Evolutionary conservation across 805 yeast species (phyloP).

Genomic region (Ogataea trehaloabstinens): DNA sequence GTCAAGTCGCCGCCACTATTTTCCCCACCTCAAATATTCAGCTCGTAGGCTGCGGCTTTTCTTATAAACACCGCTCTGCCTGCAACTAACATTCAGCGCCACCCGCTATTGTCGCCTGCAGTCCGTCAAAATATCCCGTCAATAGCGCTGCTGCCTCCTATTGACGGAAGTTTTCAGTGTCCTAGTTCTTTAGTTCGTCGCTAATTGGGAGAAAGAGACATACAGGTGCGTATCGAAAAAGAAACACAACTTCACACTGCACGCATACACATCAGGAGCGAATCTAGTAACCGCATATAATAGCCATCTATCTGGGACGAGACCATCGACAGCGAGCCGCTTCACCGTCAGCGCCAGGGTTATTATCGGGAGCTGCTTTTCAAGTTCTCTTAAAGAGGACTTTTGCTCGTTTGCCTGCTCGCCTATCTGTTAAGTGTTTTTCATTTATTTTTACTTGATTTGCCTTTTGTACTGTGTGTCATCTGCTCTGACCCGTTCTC

Average conservation of each 20-base stretch:
- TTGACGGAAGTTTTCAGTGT: neutral
- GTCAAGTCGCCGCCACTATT: neutral
- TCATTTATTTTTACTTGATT: too few relatives aligned
- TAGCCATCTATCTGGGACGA: slow-evolving; percentile 3
- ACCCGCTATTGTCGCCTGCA: neutral
- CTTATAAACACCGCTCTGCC: too few relatives aligned
- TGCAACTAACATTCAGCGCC: too few relatives aligned
- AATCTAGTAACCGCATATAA: slow-evolving; percentile 4
- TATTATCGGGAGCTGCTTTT: neutral
- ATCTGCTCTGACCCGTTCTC: too few relatives aligned
- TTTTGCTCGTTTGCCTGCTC: neutral
- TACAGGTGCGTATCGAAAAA: neutral
- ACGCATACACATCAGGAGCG: neutral
- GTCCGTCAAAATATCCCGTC: neutral
- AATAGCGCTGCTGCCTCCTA: neutral
- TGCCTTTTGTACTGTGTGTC: too few relatives aligned
- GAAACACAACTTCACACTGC: neutral
- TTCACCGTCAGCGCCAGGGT: neutral
- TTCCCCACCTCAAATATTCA: neutral
- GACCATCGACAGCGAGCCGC: neutral
- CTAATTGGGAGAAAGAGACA: neutral
- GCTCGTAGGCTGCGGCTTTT: neutral
- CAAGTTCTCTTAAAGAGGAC: neutral
- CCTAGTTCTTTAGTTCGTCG: neutral
- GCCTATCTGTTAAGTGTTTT: too few relatives aligned